These are phyloP conservation scores for Aspergillus biplanus DNA, from an alignment of 495 filamentous ascomycete species.

Conservation along the genomic window DNA sequence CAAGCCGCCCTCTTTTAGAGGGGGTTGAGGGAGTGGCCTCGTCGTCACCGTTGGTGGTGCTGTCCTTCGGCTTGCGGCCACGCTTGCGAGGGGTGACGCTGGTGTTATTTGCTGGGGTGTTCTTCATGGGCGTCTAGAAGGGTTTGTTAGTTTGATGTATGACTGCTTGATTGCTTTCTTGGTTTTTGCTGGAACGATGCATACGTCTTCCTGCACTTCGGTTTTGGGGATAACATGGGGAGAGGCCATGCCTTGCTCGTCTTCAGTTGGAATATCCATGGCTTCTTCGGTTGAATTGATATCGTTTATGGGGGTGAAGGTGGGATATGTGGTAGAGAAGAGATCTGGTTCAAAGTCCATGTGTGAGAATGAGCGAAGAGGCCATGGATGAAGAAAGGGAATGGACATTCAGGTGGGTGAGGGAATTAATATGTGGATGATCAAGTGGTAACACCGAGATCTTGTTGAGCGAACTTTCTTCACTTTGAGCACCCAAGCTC, in stretches of 20 bases:
- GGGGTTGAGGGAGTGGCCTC: not conserved
- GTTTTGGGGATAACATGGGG: not conserved
- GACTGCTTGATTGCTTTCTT: not conserved
- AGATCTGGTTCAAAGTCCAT: not conserved
- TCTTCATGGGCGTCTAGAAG: not conserved
- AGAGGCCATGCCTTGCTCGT: not conserved
- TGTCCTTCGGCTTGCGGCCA: conserved; percentile 4
- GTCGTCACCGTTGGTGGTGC: conserved; percentile 12
- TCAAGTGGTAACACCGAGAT: too few relatives aligned
- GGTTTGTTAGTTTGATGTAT: not conserved
- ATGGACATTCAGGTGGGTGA: not conserved
- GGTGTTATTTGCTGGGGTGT: not conserved
- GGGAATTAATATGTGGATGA: too few relatives aligned
- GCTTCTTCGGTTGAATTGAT: not conserved
- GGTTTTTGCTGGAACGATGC: not conserved
- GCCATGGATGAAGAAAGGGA: not conserved
- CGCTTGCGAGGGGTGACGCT: conserved; percentile 14
- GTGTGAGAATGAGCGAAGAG: not conserved
- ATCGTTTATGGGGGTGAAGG: not conserved
- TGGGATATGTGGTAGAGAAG: not conserved
- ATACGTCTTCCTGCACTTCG: not conserved
- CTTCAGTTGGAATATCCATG: not conserved
- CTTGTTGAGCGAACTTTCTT: too few relatives aligned
- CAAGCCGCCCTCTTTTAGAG: not conserved
- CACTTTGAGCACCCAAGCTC: too few relatives aligned